Evolutionary conservation across 1,284 basidiomycete genomes (phyloP).

Genomic region (Lignosus rhinocerotis): DNA sequence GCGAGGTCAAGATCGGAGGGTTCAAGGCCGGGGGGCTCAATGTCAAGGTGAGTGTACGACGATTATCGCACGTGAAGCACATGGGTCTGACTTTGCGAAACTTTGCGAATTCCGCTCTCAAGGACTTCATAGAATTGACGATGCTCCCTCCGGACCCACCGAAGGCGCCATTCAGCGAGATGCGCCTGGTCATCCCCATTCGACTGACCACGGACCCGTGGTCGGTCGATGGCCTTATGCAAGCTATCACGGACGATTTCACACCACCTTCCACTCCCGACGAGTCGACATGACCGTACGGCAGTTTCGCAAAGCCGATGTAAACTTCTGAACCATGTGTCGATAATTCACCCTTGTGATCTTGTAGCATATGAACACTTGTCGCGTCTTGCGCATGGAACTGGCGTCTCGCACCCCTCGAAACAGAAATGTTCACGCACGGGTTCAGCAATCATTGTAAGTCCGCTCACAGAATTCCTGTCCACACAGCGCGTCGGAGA

Average conservation of each 20-base stretch:
- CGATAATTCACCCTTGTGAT: constrained; percentile 2
- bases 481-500: too few species aligned
- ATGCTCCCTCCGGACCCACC: constrained; percentile 55
- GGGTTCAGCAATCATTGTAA: background rate
- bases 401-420: background rate
- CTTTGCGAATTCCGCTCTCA: background rate
- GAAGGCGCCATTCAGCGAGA: constrained; percentile 56
- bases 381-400: background rate
- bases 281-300: constrained; percentile 9
- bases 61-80: background rate
- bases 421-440: background rate
- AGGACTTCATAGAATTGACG: constrained; percentile 68
- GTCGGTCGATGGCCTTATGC: constrained; percentile 38
- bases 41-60: constrained; percentile 48
- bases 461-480: background rate
- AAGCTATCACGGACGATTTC: constrained; percentile 25
- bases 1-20: constrained; percentile 50
- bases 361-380: constrained; percentile 12
- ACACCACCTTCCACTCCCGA: constrained; percentile 26
- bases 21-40: constrained; percentile 66
- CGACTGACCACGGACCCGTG: constrained; percentile 68
- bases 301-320: background rate
- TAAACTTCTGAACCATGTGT: background rate
- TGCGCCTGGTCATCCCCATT: constrained; percentile 60
- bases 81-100: constrained; percentile 6